A percentile compares a stretch with the other conserved stretches of the same genome.
phyloP scores from a whole-genome alignment of 169 alveolate species.

The Cryptosporidium canis region DNA sequence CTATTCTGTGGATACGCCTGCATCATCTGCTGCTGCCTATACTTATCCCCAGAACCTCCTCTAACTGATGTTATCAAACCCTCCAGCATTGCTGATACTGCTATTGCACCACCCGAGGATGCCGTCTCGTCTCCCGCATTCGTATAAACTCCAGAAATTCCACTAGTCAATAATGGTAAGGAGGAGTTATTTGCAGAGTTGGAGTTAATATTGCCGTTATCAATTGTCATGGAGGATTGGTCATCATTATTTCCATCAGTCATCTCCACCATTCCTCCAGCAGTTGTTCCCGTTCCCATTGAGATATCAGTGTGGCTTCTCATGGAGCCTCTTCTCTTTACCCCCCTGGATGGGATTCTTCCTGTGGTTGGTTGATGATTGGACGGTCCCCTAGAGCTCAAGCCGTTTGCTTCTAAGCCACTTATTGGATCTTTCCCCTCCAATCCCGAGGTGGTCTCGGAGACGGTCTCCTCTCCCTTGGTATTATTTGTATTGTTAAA shows the following conservation, averaged over 20 bases:
- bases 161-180: background rate
- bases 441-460: background rate
- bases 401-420: background rate
- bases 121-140: background rate
- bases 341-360: slow-evolving; percentile 23
- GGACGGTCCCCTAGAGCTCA: background rate
- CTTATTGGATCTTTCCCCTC: background rate
- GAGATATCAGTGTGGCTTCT: background rate
- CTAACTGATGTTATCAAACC: slow-evolving; percentile 63
- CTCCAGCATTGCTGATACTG: slow-evolving; percentile 68
- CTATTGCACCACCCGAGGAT: slow-evolving; percentile 63
- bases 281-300: background rate
- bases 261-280: background rate
- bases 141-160: background rate
- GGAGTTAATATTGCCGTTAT: background rate
- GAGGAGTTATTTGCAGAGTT: background rate
- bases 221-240: background rate
- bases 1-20: slow-evolving; percentile 71
- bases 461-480: background rate
- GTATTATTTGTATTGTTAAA: background rate
- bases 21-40: slow-evolving; percentile 46
- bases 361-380: background rate
- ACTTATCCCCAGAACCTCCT: slow-evolving; percentile 54
- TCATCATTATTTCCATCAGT: background rate
- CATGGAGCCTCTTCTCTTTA: slow-evolving; percentile 41